Evolutionary conservation across 805 yeast genomes (phyloP).

Genomic region (Zygotorulaspora sp.): DNA sequence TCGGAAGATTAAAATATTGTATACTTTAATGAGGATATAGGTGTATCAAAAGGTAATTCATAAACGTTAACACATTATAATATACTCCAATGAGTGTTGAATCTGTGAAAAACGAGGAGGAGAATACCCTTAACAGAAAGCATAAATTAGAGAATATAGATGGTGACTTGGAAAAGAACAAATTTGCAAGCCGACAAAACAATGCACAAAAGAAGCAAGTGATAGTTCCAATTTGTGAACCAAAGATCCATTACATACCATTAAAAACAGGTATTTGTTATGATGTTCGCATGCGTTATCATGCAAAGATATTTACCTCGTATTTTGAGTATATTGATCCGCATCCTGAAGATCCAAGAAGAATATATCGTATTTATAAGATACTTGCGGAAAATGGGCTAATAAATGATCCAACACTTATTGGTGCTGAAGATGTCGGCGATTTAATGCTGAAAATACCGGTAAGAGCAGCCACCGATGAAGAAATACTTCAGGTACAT

Average conservation of each 20-base stretch:
- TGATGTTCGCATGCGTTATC: constrained; percentile 96
- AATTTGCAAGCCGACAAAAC: constrained; percentile 2
- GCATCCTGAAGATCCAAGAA: constrained; percentile 97
- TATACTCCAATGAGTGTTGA: constrained; percentile 7
- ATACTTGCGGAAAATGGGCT: constrained; percentile 91
- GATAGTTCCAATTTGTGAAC: constrained; percentile 55
- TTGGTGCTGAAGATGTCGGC: constrained; percentile 70
- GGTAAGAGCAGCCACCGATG: constrained; percentile 80
- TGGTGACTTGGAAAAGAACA: constrained; percentile 3
- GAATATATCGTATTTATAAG: constrained; percentile 91
- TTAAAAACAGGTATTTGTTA: constrained; percentile 91
- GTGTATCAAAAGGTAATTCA: too few species aligned
- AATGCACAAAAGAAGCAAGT: constrained; percentile 33
- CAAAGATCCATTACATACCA: constrained; percentile 66
- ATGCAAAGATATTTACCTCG: constrained; percentile 87
- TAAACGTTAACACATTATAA: not conserved
- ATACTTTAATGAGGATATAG: too few species aligned
- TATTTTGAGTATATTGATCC: constrained; percentile 95
- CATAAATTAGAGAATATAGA: constrained; percentile 12
- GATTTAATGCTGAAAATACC: constrained; percentile 85
- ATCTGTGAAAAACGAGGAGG: constrained; percentile 7
- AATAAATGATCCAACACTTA: constrained; percentile 69
- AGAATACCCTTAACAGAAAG: constrained; percentile 7
- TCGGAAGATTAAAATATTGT: not conserved
- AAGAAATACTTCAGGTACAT: constrained; percentile 84